phyloP scores from a whole-genome alignment of 495 filamentous ascomycete species.

The Daldinia concentrica region DNA sequence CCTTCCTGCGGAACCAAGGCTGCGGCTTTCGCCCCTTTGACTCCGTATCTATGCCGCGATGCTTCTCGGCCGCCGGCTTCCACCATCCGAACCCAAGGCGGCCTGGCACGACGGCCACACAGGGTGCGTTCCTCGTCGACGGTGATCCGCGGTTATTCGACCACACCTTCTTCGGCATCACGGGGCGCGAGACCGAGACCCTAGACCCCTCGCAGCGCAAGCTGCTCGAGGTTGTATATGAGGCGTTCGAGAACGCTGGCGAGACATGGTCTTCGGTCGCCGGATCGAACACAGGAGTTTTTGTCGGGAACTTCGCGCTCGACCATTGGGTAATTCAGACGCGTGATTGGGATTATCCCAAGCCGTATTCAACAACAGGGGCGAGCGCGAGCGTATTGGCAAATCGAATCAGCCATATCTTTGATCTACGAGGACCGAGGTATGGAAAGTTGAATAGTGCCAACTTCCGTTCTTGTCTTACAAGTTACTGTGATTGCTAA shows the following conservation, averaged over 20 bases:
- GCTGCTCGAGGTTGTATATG: background rate
- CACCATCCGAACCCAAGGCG: background rate
- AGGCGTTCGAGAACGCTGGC: background rate
- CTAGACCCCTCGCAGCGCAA: background rate
- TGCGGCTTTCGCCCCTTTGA: background rate
- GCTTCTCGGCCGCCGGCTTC: background rate
- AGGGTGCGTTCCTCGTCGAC: background rate
- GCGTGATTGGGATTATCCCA: background rate
- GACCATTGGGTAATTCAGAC: background rate
- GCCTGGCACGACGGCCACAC: background rate
- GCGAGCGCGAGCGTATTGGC: background rate
- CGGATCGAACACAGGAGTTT: background rate
- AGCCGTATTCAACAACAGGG: background rate
- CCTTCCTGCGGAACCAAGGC: background rate
- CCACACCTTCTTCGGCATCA: background rate
- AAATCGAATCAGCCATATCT: background rate
- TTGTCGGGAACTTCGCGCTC: background rate
- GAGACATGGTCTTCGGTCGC: background rate
- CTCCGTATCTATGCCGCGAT: background rate
- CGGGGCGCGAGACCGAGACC: background rate
- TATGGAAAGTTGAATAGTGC: background rate
- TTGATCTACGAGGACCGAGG: background rate
- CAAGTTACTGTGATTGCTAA: background rate
- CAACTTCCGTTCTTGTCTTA: background rate
- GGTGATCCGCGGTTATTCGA: background rate